phyloP scores from a whole-genome alignment of 2,329 filamentous ascomycete species.

The Fusarium domesticum region DNA sequence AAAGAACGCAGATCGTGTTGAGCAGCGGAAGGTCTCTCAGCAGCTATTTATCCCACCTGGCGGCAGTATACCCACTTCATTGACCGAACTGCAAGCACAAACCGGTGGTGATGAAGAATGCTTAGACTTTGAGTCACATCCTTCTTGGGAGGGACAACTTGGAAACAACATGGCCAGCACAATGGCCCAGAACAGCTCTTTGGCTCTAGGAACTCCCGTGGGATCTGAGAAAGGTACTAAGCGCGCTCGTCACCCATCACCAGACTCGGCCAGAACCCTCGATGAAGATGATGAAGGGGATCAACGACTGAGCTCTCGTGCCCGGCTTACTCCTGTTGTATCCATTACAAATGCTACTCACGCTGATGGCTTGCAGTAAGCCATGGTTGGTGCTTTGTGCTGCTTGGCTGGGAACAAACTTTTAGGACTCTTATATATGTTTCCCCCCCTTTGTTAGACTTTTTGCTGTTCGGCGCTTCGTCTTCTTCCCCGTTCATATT shows the following conservation, averaged over 20 bases:
- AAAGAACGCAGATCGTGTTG: slow-evolving; percentile 28
- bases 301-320: slow-evolving; percentile 30
- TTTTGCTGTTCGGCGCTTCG: neutral
- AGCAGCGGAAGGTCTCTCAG: slow-evolving; percentile 43
- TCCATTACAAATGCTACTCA: neutral
- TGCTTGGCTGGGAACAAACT: neutral
- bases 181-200: slow-evolving; percentile 9
- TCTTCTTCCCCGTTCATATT: too few species aligned
- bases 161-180: slow-evolving; percentile 3
- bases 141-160: slow-evolving; percentile 6
- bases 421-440: neutral
- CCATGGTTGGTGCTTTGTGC: too few species aligned
- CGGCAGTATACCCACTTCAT: slow-evolving; percentile 14
- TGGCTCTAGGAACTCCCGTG: neutral
- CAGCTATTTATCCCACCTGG: slow-evolving; percentile 33
- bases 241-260: slow-evolving; percentile 39
- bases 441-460: neutral
- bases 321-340: slow-evolving; percentile 21
- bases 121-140: slow-evolving; percentile 9
- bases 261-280: slow-evolving; percentile 40
- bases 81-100: slow-evolving; percentile 11
- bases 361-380: neutral
- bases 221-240: slow-evolving; percentile 41
- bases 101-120: slow-evolving; percentile 11
- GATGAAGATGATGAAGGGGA: slow-evolving; percentile 50